Percentiles rank a stretch among this genome's conserved stretches.
These are phyloP conservation scores for Mariannaea elegans DNA, from an alignment of 2,329 filamentous ascomycete genomes.

Conservation along the genomic window DNA sequence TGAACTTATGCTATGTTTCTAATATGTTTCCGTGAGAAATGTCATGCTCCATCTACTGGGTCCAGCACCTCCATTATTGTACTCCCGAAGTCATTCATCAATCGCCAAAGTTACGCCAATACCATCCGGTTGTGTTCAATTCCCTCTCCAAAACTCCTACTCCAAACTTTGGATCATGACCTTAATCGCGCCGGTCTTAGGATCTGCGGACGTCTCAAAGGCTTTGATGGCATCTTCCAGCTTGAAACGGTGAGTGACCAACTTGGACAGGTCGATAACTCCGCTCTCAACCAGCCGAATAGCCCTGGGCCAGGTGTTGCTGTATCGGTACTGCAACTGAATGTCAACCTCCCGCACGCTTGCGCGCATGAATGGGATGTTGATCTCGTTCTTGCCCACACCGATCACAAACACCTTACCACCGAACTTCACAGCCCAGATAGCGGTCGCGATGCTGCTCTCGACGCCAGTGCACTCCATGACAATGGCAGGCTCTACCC, in stretches of 20 bases:
- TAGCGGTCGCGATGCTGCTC: constrained; percentile 83
- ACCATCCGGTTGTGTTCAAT: constrained; percentile 20
- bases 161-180: constrained; percentile 86
- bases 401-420: constrained; percentile 98
- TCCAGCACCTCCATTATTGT: constrained; percentile 20
- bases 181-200: constrained; percentile 96
- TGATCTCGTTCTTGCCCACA: constrained; percentile 95
- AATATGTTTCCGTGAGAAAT: constrained; percentile 26
- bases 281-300: constrained; percentile 88
- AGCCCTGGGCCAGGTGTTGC: constrained; percentile 94
- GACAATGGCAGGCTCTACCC: constrained; percentile 80
- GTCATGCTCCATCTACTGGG: constrained; percentile 14
- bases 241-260: constrained; percentile 88
- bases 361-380: constrained; percentile 92
- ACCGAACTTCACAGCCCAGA: constrained; percentile 92
- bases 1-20: constrained; percentile 24
- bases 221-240: constrained; percentile 89
- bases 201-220: constrained; percentile 87
- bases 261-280: constrained; percentile 79
- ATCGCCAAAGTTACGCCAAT: constrained; percentile 37
- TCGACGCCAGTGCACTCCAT: constrained; percentile 97
- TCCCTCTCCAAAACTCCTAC: constrained; percentile 39
- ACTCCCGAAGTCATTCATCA: constrained; percentile 24
- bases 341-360: constrained; percentile 93
- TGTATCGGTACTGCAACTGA: constrained; percentile 96